Base-by-base conservation (phyloP, 2,329 filamentous ascomycete genomes). In the Fusarium staphyleae region DNA sequence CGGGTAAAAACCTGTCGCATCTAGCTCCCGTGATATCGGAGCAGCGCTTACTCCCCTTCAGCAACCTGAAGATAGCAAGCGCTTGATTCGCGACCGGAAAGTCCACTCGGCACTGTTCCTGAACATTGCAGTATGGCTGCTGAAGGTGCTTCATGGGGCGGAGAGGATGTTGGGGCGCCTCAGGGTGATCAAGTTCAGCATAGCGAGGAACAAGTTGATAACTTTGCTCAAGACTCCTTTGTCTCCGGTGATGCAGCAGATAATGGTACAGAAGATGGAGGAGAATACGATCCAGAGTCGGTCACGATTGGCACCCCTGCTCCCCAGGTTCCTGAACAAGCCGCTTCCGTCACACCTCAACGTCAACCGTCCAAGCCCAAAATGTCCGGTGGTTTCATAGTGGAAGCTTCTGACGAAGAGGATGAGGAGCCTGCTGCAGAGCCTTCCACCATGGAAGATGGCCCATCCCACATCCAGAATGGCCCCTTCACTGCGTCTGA, bases 361-460 rank as follows among this genome's bases (percentile, higher is more conserved):
- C 67, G 62, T 47, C 62, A 65, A 53, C 29, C 69, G 4, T 63
- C 73, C 53, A 88, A 87, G 72, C 85, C 81, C 28, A 84, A 84
- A 71, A 83, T 79, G 55, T 79, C 81, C 18, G 83, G 82, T 34
- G 83, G 83, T 36, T 86, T 86, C 72, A 73, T 86, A 68, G 77
- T 85, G 65, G 82, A 80, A 69, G 83, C 81, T 47, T 85, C 82
- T 24, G 83, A 86, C 60, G 81, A 83, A 28, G 83, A 85, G 65
- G 82, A 74, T 22, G 67, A 69, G 14, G 68, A 70, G 54, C 63
- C 70, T 52, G 63, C 52, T 47, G 56, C 57, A 54, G 56, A 66
- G 37, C 52, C 42, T 44, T 50, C 52, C 26, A 42, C 42, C 29
- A 43, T 52, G 37, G 55, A 58, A 48, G 42, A 37, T 48, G 33